Base-by-base conservation (phyloP, 176 grass and related monocot species). In the Musa acuminata region DNA sequence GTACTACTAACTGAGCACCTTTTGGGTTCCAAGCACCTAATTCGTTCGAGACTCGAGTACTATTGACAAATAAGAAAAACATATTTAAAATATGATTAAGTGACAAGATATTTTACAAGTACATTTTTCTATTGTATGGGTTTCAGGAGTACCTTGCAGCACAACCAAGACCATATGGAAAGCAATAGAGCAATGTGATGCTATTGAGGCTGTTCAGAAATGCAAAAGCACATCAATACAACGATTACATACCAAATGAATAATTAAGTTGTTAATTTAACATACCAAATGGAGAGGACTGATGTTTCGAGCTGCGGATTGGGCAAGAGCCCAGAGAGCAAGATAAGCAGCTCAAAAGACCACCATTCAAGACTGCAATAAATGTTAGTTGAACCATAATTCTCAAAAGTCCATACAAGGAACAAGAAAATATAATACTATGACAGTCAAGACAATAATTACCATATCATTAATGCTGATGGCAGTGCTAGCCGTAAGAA, bases 401-500 rank as follows among this genome's bases (percentile, higher is more conserved):
- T 20, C 51, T 52, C 62, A 21, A 67, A 79, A 27, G 23, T 11
- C 67, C 1, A 67, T 70, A 53, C 53, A 21, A 21, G 82, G 63
- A 74, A 64, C 13, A 24, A 13, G 13, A 73, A 22, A 73, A 51
- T 52, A 74, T 72, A 78, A 9, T 53, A 70, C 0, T 21, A 11
- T 55, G 9, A 72, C 9, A 84, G 66, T 23, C 10, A 79, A 11
- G 53, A 27, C 43, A 29, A 49, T 24, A 53, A 79, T 85, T 92
- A 96, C 93, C 93, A 96, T 77, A 88, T 67, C 93, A 96, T 96
- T 65, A 96, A 53, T 57, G 93, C 93, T 77, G 93, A 96, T 22
- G 93, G 87, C 19, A 96, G 78, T 52, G 93, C 93, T 76, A 96
- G 20, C 11, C 75, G 79, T 29, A 96, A 48, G 77, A 96, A 96